Base-by-base conservation (phyloP, 2,329 filamentous ascomycete species). In the Fusarium oxysporum region DNA sequence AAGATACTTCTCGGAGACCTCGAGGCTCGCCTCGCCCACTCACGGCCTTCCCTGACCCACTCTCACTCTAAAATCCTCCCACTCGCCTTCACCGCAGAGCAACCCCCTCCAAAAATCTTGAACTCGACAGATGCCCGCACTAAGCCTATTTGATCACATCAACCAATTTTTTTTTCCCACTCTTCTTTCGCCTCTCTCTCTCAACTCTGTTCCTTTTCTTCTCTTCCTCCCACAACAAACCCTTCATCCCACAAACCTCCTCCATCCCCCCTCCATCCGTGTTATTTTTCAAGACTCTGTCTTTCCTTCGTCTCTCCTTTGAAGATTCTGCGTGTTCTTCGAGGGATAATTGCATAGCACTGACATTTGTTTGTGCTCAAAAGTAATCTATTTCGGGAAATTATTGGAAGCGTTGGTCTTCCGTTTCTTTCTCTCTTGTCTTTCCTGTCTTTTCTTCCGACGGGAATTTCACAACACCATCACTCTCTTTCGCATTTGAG, bases 251-350 rank as follows among this genome's bases (percentile, higher is more conserved):
- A 78, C 77, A 78, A 77, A 72, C 75, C 78, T 77, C 65, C 75
- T 73, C 70, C 73, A 77, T 67, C 74, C 72, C 78, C 75, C 60
- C 75, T 72, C 68, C 70, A 77, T 77, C 78, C 77, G 76, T 75
- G 74, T 77, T 73, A 75, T 76, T 76, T 75, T 69, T 69, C 75
- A 77, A 78, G 79, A 78, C 76, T 77, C 73, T 74, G 77, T 81
- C 79, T 81, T 81, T 82, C 81, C 79, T 83, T 85, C 79, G 81
- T 84, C 81, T 81, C 82, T 85, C 81, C 83, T 85, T 85, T 84
- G 82, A 84, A 84, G 81, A 82, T 82, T 82, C 79, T 81, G 81
- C 78, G 78, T 80, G 79, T 82, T 83, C 82, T 83, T 83, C 79
- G 79, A 82, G 80, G 82, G 80, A 81, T 74, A 76, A 77, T 78